A percentile compares a stretch with the other conserved stretches of the same genome.
These are phyloP conservation scores for Chamaecyparis obtusa DNA, from an alignment of 75 land plant species.

Conservation along the genomic window DNA sequence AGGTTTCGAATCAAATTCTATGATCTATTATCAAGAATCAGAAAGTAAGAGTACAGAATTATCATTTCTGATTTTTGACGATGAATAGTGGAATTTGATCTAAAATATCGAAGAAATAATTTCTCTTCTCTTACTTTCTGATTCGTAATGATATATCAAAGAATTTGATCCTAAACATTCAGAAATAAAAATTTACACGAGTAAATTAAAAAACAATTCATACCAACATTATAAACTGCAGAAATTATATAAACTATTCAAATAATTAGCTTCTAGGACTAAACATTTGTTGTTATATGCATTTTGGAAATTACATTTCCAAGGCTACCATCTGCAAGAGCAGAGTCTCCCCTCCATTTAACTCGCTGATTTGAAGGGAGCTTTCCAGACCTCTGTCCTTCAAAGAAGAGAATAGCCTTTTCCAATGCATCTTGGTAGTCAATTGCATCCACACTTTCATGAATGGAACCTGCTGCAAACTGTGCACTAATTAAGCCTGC, in stretches of 20 bases:
- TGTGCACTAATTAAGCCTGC: background rate
- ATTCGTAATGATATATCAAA: no score
- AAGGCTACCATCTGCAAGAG: conserved; percentile 23
- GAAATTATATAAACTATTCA: background rate
- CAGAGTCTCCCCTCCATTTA: conserved; percentile 39
- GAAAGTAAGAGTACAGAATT: no score
- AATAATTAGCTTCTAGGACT: background rate
- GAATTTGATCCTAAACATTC: no score
- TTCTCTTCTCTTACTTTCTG: no score
- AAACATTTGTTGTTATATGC: background rate
- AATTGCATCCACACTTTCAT: background rate
- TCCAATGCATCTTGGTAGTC: conserved; percentile 28
- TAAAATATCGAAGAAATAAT: no score
- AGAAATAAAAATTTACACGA: no score
- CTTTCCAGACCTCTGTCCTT: conserved; percentile 43
- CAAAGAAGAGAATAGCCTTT: conserved; percentile 35
- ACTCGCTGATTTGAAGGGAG: conserved; percentile 35
- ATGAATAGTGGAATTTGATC: no score
- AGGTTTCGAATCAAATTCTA: no score
- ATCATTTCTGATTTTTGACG: no score
- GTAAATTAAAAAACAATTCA: no score
- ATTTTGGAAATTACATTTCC: background rate
- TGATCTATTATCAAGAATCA: no score
- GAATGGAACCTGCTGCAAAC: background rate
- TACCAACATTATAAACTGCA: no score